Evolutionary conservation across 495 filamentous ascomycete species (phyloP).

Genomic region (Aspergillus ostianus): DNA sequence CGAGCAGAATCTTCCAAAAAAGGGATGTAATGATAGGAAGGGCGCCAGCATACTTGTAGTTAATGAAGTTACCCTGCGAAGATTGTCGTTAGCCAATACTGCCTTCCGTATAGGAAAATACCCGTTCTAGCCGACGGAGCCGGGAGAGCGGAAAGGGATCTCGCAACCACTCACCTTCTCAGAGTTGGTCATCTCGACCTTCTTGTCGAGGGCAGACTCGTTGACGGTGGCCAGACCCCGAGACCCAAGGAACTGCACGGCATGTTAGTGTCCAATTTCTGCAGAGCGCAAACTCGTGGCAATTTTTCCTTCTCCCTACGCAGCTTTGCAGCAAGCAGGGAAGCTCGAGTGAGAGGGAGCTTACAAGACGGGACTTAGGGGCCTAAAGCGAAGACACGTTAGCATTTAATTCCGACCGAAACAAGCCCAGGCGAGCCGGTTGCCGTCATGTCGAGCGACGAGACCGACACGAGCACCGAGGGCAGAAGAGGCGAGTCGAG

Average conservation of each 20-base stretch:
- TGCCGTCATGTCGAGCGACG: slow-evolving; percentile 4
- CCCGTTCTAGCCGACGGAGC: slow-evolving; percentile 12
- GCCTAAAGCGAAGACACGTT: slow-evolving; percentile 33
- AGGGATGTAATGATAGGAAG: background rate
- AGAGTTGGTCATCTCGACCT: slow-evolving; percentile 79
- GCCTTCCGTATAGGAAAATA: slow-evolving; percentile 7
- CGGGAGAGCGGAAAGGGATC: slow-evolving; percentile 7
- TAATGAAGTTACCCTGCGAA: slow-evolving; percentile 69
- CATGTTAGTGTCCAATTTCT: slow-evolving; percentile 24
- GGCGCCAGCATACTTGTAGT: slow-evolving; percentile 61
- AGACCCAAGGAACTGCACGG: slow-evolving; percentile 44
- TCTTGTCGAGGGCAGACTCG: slow-evolving; percentile 65
- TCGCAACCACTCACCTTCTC: slow-evolving; percentile 55
- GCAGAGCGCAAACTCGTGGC: background rate
- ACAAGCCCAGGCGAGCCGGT: slow-evolving; percentile 1
- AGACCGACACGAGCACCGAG: background rate
- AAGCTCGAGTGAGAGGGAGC: slow-evolving; percentile 27
- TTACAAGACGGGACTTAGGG: slow-evolving; percentile 55
- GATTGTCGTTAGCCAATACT: slow-evolving; percentile 21
- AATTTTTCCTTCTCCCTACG: slow-evolving; percentile 1
- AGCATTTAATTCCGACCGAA: slow-evolving; percentile 17
- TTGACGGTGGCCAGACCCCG: slow-evolving; percentile 61
- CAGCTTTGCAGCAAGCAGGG: slow-evolving; percentile 6
- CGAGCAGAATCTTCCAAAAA: background rate
- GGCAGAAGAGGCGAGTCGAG: slow-evolving; percentile 2